These are phyloP conservation scores for Suhomyces atakaporum DNA, from an alignment of 1,139 yeast genomes.

Conservation along the genomic window DNA sequence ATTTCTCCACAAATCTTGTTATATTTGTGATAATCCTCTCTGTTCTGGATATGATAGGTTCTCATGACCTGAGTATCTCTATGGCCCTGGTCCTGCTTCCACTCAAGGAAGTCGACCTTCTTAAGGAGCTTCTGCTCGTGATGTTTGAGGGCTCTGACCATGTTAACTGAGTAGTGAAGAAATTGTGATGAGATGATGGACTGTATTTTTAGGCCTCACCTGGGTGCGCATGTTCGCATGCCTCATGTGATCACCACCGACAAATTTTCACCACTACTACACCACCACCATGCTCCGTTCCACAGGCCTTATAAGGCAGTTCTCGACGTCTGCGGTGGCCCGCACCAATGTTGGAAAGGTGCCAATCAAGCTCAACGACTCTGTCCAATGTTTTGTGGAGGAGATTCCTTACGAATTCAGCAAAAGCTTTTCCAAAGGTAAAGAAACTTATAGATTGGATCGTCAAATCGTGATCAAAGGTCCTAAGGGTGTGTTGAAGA, in stretches of 20 bases:
- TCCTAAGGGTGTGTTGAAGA: constrained; percentile 69
- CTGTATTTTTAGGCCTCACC: no score
- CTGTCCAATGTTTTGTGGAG: constrained; percentile 37
- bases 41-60: constrained; percentile 86
- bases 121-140: constrained; percentile 94
- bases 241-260: no score
- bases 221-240: no score
- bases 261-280: constrained; percentile 5
- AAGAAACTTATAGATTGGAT: constrained; percentile 57
- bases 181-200: constrained; percentile 6
- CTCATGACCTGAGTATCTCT: constrained; percentile 95
- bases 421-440: constrained; percentile 70
- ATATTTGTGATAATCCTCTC: constrained; percentile 95
- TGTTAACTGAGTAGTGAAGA: constrained; percentile 36
- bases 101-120: constrained; percentile 94
- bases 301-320: constrained; percentile 17
- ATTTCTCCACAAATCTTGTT: constrained; percentile 90
- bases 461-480: constrained; percentile 71
- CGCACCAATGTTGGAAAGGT: constrained; percentile 46
- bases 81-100: constrained; percentile 96
- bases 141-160: constrained; percentile 91
- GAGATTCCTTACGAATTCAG: constrained; percentile 45
- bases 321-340: constrained; percentile 29
- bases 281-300: constrained; percentile 9
- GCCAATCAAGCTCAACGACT: constrained; percentile 37